Conservation (phyloP, 2,329 filamentous ascomycete species). For the Zymoseptoria ardabiliae region DNA sequence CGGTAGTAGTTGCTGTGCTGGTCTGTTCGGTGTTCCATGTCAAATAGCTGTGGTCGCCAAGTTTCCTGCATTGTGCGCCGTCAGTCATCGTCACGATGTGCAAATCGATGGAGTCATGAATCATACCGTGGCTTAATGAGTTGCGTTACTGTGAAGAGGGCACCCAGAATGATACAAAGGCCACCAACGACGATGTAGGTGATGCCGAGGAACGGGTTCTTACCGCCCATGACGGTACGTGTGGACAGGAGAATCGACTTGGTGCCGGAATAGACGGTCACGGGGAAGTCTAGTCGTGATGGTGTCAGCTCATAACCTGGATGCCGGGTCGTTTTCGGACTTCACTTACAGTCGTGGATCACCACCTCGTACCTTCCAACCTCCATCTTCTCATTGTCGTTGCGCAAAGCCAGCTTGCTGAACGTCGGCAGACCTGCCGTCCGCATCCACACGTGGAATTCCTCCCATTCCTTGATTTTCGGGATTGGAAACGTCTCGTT, state of each 20-base stretch:
- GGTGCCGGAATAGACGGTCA: constrained; percentile 69
- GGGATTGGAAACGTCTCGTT: constrained; percentile 66
- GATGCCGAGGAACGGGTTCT: constrained; percentile 92
- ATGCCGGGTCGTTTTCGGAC: constrained; percentile 1
- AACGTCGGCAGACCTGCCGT: constrained; percentile 90
- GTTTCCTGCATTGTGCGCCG: constrained; percentile 57
- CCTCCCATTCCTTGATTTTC: constrained; percentile 66
- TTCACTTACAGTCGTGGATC: constrained; percentile 68
- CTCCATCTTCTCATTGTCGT: constrained; percentile 62
- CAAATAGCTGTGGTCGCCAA: constrained; percentile 94
- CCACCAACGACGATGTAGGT: constrained; percentile 92
- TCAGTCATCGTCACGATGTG: constrained; percentile 4
- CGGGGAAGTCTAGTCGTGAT: constrained; percentile 62
- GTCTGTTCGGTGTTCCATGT: constrained; percentile 80
- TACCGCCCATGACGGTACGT: constrained; percentile 84
- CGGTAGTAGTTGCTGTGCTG: constrained; percentile 47
- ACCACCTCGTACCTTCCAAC: constrained; percentile 68
- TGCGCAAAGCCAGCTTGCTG: constrained; percentile 84
- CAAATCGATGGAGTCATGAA: neutral
- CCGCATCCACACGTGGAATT: constrained; percentile 98
- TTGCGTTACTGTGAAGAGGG: constrained; percentile 82
- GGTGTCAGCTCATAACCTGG: constrained; percentile 10
- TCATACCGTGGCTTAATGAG: constrained; percentile 79
- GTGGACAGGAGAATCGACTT: constrained; percentile 89
- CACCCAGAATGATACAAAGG: constrained; percentile 81